Base-by-base conservation (phyloP, 208 protist genomes). In the Acanthamoeba sp. region DNA sequence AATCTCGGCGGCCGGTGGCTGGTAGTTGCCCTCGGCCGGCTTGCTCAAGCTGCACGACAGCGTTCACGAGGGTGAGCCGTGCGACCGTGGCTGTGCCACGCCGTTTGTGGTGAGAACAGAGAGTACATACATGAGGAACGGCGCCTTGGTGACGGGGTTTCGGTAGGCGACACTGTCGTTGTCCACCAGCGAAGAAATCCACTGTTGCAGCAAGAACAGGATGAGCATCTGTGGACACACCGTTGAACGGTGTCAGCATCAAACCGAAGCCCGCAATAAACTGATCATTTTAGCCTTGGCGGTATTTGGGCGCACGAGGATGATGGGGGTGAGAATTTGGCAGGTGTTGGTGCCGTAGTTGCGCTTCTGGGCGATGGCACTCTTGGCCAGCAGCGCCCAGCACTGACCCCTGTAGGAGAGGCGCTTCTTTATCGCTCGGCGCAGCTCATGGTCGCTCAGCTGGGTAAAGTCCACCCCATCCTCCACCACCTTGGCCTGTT, bases 361-460 rank as follows among this genome's bases (percentile, higher is more conserved):
- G 22, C 90, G 6, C 29, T 29, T 20, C 90, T 93, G 90, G 16
- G 69, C 20, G 36, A 66, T 93, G 59, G 90, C 90, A 36, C n/a
- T 93, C 48, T 93, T 93, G 59, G 45, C 42, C 18, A 84, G 32
- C 4, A 93, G 90, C 14, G 90, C 90, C 59, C 90, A 84, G 90
- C 4, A 93, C 48, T 93, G 90, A 22, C 32, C 2, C 27, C 59
- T 0, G 48, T 59, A 76, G 66, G 90, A 84, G 24, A 93, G 52
- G 1, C 55, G 6, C 32, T 45, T 73, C 20, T 32, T 34, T 1
- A 91, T 91, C 2, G 73, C 12, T 40, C n/a, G 16, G 12, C 32
- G 48, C 55, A 42, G 36, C 85, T 91, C 36, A 10, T 69, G 22
- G 5, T 87, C 24, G 45, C 2, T 87, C n/a, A 87, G n/a, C 27